Conservation (phyloP, 2,329 filamentous ascomycete genomes). For the Beauveria scarabaeidicola region DNA sequence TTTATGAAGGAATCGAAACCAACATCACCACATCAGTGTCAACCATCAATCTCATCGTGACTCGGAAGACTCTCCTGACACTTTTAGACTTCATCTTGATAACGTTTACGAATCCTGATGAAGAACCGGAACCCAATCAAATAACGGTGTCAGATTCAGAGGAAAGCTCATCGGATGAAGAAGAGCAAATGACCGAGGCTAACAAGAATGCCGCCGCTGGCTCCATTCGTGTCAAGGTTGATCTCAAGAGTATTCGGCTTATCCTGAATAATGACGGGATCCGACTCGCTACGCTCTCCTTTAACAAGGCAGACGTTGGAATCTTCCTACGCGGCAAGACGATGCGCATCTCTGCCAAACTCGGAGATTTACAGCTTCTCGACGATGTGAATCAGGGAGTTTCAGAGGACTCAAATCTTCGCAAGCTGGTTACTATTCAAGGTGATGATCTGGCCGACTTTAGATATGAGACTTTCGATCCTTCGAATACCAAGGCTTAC, state of each 20-base stretch:
- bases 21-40: slow-evolving; percentile 88
- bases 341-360: slow-evolving; percentile 77
- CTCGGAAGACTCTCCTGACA: slow-evolving; percentile 82
- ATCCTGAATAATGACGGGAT: slow-evolving; percentile 98
- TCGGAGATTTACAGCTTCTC: slow-evolving; percentile 80
- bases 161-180: slow-evolving; percentile 30
- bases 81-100: slow-evolving; percentile 88
- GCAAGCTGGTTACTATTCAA: slow-evolving; percentile 87
- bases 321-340: slow-evolving; percentile 79
- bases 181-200: slow-evolving; percentile 27
- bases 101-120: slow-evolving; percentile 65
- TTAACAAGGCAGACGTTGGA: slow-evolving; percentile 86
- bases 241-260: slow-evolving; percentile 85
- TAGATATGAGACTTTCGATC: slow-evolving; percentile 91
- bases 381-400: slow-evolving; percentile 94
- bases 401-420: slow-evolving; percentile 67
- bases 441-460: slow-evolving; percentile 95
- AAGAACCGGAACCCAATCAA: slow-evolving; percentile 17
- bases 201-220: slow-evolving; percentile 39
- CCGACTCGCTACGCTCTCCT: slow-evolving; percentile 79
- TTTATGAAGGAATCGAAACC: slow-evolving; percentile 87
- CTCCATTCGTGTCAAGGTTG: slow-evolving; percentile 87
- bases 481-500: slow-evolving; percentile 59
- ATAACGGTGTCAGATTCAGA: slow-evolving; percentile 27
- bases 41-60: slow-evolving; percentile 93